Conservation (phyloP, 2,329 filamentous ascomycete species). For the Claviceps cyperi region DNA sequence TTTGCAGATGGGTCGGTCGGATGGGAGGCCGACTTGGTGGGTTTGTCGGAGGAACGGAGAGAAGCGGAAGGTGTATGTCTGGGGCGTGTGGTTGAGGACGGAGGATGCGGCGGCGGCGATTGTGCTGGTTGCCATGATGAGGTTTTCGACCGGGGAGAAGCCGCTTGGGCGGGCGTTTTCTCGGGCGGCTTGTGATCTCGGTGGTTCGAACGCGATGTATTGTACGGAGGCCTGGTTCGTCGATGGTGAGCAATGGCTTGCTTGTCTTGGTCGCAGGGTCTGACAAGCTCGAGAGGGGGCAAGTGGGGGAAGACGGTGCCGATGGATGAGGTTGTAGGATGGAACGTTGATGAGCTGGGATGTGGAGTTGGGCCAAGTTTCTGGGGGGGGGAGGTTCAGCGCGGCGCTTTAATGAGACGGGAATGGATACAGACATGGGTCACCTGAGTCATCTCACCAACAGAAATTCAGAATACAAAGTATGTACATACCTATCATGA, state of each 20-base stretch:
- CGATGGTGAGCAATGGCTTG: neutral
- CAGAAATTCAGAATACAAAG: no score
- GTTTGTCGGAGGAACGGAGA: conserved; percentile 70
- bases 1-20: conserved; percentile 69
- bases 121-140: conserved; percentile 16
- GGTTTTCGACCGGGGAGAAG: neutral
- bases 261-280: neutral
- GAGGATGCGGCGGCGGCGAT: conserved; percentile 17
- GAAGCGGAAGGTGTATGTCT: conserved; percentile 63
- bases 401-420: no score
- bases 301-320: neutral
- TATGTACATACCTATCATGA: no score
- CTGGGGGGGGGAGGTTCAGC: neutral
- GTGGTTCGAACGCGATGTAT: neutral
- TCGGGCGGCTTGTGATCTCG: neutral
- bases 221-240: no score
- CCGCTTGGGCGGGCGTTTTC: no score
- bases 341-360: no score
- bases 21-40: conserved; percentile 71
- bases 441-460: no score
- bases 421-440: no score
- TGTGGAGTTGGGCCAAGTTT: neutral
- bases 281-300: neutral
- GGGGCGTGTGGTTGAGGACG: conserved; percentile 43
- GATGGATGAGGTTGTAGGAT: neutral